Base-by-base conservation (phyloP, 2,329 filamentous ascomycete species). In the Geosmithia flava region DNA sequence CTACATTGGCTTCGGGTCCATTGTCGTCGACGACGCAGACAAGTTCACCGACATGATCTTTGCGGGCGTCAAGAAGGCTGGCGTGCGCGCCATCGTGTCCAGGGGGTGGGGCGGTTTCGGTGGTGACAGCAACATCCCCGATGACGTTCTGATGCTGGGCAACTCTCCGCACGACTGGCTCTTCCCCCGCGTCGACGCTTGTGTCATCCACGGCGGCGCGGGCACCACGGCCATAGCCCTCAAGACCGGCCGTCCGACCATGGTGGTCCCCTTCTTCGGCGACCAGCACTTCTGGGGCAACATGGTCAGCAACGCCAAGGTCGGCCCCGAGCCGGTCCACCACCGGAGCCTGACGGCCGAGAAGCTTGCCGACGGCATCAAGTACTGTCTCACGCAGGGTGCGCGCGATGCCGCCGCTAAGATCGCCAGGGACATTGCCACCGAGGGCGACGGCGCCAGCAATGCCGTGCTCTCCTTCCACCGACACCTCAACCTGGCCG, bases 131-230 rank as follows among this genome's bases (percentile, higher is more conserved):
- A 62, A 46, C 33, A 68, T 75, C 0, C 78, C 80, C 0, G 80
- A 84, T 1, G 76, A 80, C 51, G 68, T 88, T 48, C 85, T 76
- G 62, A 78, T 88, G 75, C 71, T 89, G 3, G 84, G 80, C 37
- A 87, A 87, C 54, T 83, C 76, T 0, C 85, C 83, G 0, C 84
- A 88, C 57, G 84, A 88, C 62, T 89, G 85, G 84, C 68, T 89
- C 0, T 88, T 88, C 52, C 81, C 81, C 0, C 69, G 70, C 29
- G 78, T 87, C 3, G 68, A 68, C 43, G 81, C 79, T 0, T 82
- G 82, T 3, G 77, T 88, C 1, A 85, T 87, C 51, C 85, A 88
- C 53, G 85, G 85, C n/a, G 85, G 85, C 13, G 85, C 85, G 0
- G 85, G 85, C 2, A 89, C 85, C 0, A 86, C 83, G 1, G 85